Percentiles rank a stretch among this genome's conserved stretches.
Conservation (phyloP, 2,329 filamentous ascomycete species). For the Dactylellina cionopaga region DNA sequence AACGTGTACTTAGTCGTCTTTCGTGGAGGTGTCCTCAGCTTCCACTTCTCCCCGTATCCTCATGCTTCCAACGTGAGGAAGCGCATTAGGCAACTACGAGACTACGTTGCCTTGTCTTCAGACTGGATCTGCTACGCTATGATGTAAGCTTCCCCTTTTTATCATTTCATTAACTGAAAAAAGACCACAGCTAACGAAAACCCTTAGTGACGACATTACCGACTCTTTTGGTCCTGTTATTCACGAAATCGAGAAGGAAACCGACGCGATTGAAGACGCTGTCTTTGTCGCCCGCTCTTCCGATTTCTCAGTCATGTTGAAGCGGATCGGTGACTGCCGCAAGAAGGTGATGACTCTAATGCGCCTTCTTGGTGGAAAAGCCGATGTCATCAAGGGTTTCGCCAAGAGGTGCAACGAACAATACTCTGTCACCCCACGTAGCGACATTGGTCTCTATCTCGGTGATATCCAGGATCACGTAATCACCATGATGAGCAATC, state of each 20-base stretch:
- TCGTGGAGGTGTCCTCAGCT: conserved; percentile 91
- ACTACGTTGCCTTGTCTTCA: conserved; percentile 89
- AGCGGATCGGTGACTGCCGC: conserved; percentile 88
- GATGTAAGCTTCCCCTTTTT: conserved; percentile 54
- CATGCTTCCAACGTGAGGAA: conserved; percentile 95
- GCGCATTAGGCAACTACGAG: conserved; percentile 88
- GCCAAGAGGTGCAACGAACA: conserved; percentile 98
- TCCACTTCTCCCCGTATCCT: conserved; percentile 95
- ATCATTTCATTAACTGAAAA: background rate
- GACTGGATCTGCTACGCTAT: conserved; percentile 97
- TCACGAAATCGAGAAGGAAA: conserved; percentile 91
- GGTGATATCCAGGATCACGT: conserved; percentile 99
- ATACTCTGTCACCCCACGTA: conserved; percentile 93
- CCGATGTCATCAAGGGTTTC: conserved; percentile 98
- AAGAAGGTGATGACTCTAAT: conserved; percentile 98
- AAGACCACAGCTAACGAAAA: conserved; percentile 9
- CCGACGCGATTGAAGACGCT: conserved; percentile 93
- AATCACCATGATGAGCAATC: conserved; percentile 96
- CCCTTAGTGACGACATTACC: conserved; percentile 96
- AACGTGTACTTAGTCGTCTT: conserved; percentile 99
- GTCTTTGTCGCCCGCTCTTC: conserved; percentile 80
- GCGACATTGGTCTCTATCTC: conserved; percentile 95
- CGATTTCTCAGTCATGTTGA: conserved; percentile 90
- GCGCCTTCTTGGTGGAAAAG: conserved; percentile 91
- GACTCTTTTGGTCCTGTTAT: conserved; percentile 95